phyloP scores from a whole-genome alignment of 306 rosid genomes.

The Biancaea sappan region DNA sequence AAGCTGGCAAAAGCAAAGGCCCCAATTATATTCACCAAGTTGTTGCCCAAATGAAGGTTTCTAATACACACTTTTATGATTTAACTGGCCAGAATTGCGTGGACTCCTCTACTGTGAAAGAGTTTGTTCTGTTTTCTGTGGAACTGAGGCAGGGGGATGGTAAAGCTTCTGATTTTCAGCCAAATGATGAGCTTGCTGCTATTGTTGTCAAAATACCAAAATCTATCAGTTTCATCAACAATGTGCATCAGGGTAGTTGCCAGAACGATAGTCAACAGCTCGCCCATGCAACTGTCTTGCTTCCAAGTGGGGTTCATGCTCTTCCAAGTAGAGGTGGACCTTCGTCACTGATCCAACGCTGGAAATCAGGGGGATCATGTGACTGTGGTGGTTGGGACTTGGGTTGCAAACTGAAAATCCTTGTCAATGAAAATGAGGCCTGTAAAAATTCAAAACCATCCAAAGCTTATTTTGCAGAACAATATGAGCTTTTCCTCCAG shows the following conservation, averaged over 20 bases:
- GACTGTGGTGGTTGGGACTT: constrained; percentile 99
- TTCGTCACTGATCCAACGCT: constrained; percentile 87
- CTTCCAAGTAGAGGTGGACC: constrained; percentile 96
- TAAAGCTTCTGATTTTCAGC: constrained; percentile 64
- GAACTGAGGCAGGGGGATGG: constrained; percentile 60
- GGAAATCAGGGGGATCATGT: constrained; percentile 92
- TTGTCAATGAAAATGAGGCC: constrained; percentile 52
- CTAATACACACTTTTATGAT: constrained; percentile 55
- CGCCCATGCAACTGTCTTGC: constrained; percentile 67
- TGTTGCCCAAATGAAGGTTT: constrained; percentile 89
- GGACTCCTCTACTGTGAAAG: constrained; percentile 52
- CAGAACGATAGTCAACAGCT: constrained; percentile 35
- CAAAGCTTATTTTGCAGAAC: constrained; percentile 46
- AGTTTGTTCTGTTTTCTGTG: constrained; percentile 82
- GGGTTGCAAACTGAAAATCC: constrained; percentile 82
- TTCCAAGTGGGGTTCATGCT: constrained; percentile 89
- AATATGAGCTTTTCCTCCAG: constrained; percentile 73
- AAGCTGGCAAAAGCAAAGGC: constrained; percentile 70
- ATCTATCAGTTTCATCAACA: constrained; percentile 30
- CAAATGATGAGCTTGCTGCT: constrained; percentile 90
- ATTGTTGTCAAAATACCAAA: constrained; percentile 69
- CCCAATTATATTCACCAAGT: constrained; percentile 63
- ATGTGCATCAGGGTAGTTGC: constrained; percentile 35
- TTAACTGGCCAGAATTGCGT: constrained; percentile 35
- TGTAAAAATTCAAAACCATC: constrained; percentile 47